Evolutionary conservation across 2,329 filamentous ascomycete genomes (phyloP).

Genomic region (Cercospora brassicicola): DNA sequence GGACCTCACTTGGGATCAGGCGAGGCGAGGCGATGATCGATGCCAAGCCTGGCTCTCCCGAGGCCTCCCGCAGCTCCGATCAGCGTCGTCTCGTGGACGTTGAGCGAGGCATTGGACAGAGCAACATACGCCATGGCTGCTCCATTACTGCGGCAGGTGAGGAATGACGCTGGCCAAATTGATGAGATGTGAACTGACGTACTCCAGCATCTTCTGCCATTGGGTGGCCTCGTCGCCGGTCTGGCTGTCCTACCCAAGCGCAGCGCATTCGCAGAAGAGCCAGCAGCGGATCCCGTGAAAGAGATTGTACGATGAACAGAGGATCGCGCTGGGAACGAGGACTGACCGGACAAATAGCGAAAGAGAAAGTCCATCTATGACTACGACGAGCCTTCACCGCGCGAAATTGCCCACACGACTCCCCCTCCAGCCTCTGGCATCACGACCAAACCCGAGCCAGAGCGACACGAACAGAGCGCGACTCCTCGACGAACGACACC

Average conservation of each 20-base stretch:
- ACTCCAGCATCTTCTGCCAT: conserved; percentile 51
- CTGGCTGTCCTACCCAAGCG: conserved; percentile 51
- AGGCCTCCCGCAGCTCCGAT: not conserved
- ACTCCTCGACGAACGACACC: conserved; percentile 61
- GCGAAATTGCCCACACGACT: conserved; percentile 43
- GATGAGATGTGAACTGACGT: conserved; percentile 19
- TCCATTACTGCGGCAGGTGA: conserved; percentile 55
- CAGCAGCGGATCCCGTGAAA: conserved; percentile 33
- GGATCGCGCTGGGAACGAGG: not conserved
- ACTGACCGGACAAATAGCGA: conserved; percentile 31
- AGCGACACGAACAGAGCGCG: conserved; percentile 30
- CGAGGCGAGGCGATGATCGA: conserved; percentile 2
- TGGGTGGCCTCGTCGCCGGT: conserved; percentile 49
- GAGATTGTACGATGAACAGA: conserved; percentile 28
- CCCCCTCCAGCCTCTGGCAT: conserved; percentile 41
- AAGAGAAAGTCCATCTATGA: conserved; percentile 73
- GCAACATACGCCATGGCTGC: conserved; percentile 49
- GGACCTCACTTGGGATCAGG: conserved; percentile 13
- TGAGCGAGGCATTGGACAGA: conserved; percentile 23
- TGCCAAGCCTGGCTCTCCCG: conserved; percentile 11
- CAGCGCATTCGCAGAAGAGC: conserved; percentile 52
- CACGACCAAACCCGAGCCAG: conserved; percentile 36
- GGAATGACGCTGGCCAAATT: conserved; percentile 17
- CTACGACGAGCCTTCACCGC: conserved; percentile 42
- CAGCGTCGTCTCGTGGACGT: not conserved